Evolutionary conservation across 2,329 filamentous ascomycete species (phyloP).

Genomic region (Stromatinia cepivora): DNA sequence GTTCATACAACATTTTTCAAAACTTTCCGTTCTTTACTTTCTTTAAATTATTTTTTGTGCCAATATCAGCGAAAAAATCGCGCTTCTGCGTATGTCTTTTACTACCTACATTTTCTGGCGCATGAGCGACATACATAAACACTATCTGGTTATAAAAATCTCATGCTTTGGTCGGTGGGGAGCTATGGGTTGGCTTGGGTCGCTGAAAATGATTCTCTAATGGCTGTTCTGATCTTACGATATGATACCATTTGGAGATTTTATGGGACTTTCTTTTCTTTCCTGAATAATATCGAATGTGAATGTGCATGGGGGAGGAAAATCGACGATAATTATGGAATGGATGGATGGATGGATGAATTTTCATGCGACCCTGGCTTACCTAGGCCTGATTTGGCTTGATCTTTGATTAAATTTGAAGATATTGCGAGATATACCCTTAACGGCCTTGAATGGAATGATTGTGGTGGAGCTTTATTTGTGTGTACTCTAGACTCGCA

Average conservation of each 20-base stretch:
- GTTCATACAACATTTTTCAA: conserved; percentile 2
- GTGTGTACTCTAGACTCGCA: conserved; percentile 13
- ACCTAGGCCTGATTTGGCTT: conserved; percentile 11
- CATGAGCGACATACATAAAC: conserved; percentile 12
- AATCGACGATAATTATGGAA: conserved; percentile 13
- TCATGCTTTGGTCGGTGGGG: conserved; percentile 10
- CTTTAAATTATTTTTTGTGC: conserved; percentile 18
- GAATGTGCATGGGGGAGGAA: background rate
- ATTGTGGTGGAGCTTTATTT: conserved; percentile 10
- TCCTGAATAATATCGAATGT: conserved; percentile 6
- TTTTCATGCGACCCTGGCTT: conserved; percentile 14
- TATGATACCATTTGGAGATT: conserved; percentile 12
- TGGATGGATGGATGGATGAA: conserved; percentile 1
- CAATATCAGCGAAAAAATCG: conserved; percentile 3
- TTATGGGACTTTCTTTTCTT: background rate
- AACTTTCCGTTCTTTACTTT: conserved; percentile 8
- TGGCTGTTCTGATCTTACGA: conserved; percentile 14
- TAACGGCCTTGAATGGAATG: conserved; percentile 10
- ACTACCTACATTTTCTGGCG: conserved; percentile 11
- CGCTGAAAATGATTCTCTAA: conserved; percentile 1
- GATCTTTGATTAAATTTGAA: conserved; percentile 15
- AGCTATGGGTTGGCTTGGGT: conserved; percentile 11
- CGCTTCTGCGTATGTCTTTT: conserved; percentile 16
- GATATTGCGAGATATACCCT: conserved; percentile 13
- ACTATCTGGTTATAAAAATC: conserved; percentile 11